These are phyloP conservation scores for Trypanosoma congolense DNA, from an alignment of 208 protist genomes.

Conservation along the genomic window DNA sequence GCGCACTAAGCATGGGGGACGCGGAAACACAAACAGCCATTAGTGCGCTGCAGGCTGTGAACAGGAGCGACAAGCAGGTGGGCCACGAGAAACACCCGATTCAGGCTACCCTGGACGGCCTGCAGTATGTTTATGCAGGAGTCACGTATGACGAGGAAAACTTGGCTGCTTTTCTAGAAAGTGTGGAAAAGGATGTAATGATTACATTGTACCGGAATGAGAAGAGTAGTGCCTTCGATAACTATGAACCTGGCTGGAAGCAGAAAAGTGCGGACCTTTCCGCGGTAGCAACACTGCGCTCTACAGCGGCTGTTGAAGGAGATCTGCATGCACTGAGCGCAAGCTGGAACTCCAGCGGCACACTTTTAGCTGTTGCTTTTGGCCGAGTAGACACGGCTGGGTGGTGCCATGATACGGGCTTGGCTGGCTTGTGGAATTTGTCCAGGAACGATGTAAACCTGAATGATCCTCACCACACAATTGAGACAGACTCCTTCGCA, in stretches of 20 bases:
- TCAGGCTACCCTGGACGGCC: slow-evolving; percentile 57
- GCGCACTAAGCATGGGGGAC: slow-evolving; percentile 23
- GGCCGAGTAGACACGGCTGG: slow-evolving; percentile 78
- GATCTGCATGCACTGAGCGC: slow-evolving; percentile 69
- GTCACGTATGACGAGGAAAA: slow-evolving; percentile 49
- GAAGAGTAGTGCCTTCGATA: slow-evolving; percentile 71
- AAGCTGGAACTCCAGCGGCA: slow-evolving; percentile 81
- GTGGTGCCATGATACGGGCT: slow-evolving; percentile 82
- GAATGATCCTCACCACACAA: slow-evolving; percentile 59
- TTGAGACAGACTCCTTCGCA: slow-evolving; percentile 75
- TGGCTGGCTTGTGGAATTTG: slow-evolving; percentile 84
- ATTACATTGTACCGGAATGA: slow-evolving; percentile 63
- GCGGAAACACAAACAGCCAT: slow-evolving; percentile 60
- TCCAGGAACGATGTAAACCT: slow-evolving; percentile 51
- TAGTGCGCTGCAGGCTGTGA: slow-evolving; percentile 50
- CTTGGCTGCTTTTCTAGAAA: slow-evolving; percentile 62
- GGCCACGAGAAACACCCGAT: slow-evolving; percentile 34
- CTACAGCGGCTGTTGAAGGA: slow-evolving; percentile 45
- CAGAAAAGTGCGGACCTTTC: slow-evolving; percentile 56
- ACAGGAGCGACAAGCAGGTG: slow-evolving; percentile 63
- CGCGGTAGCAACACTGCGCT: slow-evolving; percentile 57
- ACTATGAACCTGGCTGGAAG: slow-evolving; percentile 85
- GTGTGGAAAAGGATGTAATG: slow-evolving; percentile 40
- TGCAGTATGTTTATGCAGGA: slow-evolving; percentile 78
- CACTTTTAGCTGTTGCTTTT: slow-evolving; percentile 83